Percentiles rank a stretch among this genome's conserved stretches.
These are phyloP conservation scores for Cenchrus fungigraminus DNA, from an alignment of 176 grass and related monocot genomes.

Conservation along the genomic window DNA sequence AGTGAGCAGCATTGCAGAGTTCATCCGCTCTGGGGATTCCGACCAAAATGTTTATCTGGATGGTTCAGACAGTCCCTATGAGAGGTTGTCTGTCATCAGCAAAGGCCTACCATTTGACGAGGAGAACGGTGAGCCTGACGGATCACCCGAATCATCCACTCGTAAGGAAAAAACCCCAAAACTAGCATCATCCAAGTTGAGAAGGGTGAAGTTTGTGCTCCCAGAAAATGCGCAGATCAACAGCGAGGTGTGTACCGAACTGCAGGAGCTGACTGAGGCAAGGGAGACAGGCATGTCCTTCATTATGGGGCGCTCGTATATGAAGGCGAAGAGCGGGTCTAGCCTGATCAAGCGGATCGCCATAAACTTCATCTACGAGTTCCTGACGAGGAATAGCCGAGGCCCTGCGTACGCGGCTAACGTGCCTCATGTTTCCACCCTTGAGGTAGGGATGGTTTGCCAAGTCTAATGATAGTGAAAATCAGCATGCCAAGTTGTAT, in stretches of 20 bases:
- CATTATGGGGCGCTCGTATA: conserved; percentile 71
- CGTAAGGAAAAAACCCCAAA: conserved; percentile 15
- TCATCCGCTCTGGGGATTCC: conserved; percentile 59
- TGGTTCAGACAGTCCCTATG: conserved; percentile 47
- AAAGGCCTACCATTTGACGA: conserved; percentile 58
- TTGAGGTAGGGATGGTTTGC: conserved; percentile 96
- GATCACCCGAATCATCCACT: conserved; percentile 41
- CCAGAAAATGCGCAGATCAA: conserved; percentile 61
- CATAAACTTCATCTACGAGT: conserved; percentile 73
- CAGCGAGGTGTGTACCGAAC: conserved; percentile 51
- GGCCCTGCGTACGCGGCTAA: conserved; percentile 57
- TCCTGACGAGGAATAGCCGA: conserved; percentile 83
- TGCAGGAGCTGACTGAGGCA: conserved; percentile 78
- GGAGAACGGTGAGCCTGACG: conserved; percentile 43
- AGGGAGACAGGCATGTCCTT: conserved; percentile 91
- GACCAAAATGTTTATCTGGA: conserved; percentile 43
- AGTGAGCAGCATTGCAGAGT: conserved; percentile 84
- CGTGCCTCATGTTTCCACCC: conserved; percentile 72
- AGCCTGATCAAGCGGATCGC: conserved; percentile 58
- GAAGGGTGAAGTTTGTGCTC: conserved; percentile 70
- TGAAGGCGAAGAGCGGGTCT: conserved; percentile 77
- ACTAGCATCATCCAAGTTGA: conserved; percentile 27
- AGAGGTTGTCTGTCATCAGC: conserved; percentile 61
- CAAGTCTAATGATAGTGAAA: conserved; percentile 57
- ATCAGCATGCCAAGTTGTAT: not conserved